Base-by-base conservation (phyloP, 805 yeast genomes). In the Clavispora fructus region DNA sequence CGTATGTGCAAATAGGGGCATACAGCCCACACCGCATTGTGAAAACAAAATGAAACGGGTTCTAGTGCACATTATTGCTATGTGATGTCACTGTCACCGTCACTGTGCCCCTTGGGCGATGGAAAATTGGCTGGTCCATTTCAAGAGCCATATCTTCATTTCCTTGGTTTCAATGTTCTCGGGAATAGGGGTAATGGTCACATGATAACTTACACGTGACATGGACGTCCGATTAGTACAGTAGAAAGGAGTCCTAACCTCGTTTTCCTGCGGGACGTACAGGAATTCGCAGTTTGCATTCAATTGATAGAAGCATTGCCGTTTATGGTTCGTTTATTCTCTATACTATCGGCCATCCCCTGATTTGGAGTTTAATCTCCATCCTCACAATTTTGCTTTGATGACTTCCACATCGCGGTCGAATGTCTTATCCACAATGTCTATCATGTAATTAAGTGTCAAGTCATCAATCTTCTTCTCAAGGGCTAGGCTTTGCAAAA, bases 341-440 rank as follows among this genome's bases (percentile, higher is more conserved):
- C 14, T 35, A 23, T 31, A 14, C 5, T 19, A 19, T 19, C 23
- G 23, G 23, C 23, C 5, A 19, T 19, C 23, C 5, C 23, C 5
- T 19, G 23, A 19, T 19, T 3, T 19, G 23, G 23, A 4, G 23
- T 19, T 19, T 19, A 19, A 4, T 19, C 23, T 19, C 23, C 23
- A 19, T 19, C 5, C 8, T 40, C 25, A 32, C n/a, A 33, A 32
- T 25, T 35, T 33, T 31, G 40, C 25, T 31, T 35, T 35, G 40
- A 33, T 14, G 4, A 10, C 44, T 9, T 11, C 27, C 7, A 33
- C 44, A 13, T 38, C 40, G 7, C 65, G 49, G 19, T 60, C 62
- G 31, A 46, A 50, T 28, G 52, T 61, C 53, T 65, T 66, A 39
- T 68, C 67, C 28, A 64, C 59, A 27, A 68, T 61, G 47, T 68